phyloP scores from a whole-genome alignment of 345 rosid genomes.

The Odontarrhena argentea region DNA sequence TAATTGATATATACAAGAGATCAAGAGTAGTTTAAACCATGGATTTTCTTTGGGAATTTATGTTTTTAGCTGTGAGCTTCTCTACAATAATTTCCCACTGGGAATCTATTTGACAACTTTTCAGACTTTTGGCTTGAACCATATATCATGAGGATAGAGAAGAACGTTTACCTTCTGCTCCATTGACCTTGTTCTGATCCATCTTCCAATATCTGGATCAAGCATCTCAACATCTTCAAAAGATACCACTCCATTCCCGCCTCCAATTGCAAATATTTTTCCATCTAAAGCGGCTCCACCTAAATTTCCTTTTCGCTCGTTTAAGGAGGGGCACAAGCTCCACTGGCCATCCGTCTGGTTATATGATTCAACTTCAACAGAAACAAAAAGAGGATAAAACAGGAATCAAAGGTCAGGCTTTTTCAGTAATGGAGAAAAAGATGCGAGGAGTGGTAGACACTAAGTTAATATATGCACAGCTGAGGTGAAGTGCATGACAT shows the following conservation, averaged over 20 bases:
- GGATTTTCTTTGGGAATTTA: slow-evolving; percentile 11
- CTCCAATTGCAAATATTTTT: slow-evolving; percentile 73
- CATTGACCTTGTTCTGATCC: slow-evolving; percentile 71
- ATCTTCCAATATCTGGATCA: slow-evolving; percentile 67
- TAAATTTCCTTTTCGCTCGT: slow-evolving; percentile 57
- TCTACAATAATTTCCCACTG: background rate
- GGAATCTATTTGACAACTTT: slow-evolving; percentile 1
- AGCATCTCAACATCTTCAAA: slow-evolving; percentile 85
- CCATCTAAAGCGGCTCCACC: slow-evolving; percentile 58
- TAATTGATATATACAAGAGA: slow-evolving; percentile 7
- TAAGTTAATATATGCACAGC: slow-evolving; percentile 11
- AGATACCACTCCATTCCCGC: slow-evolving; percentile 54
- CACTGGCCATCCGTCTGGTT: slow-evolving; percentile 53
- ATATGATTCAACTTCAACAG: slow-evolving; percentile 68
- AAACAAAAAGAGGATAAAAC: slow-evolving; percentile 26
- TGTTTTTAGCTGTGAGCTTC: slow-evolving; percentile 23
- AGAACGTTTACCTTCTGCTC: slow-evolving; percentile 55
- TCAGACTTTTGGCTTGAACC: slow-evolving; percentile 25
- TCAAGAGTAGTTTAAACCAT: slow-evolving; percentile 7
- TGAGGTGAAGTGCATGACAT: slow-evolving; percentile 14
- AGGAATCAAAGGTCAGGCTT: slow-evolving; percentile 21
- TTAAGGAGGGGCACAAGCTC: slow-evolving; percentile 59
- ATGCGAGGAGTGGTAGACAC: slow-evolving; percentile 3
- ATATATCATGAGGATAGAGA: slow-evolving; percentile 23
- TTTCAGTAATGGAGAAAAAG: slow-evolving; percentile 14